Evolutionary conservation across 2,329 filamentous ascomycete species (phyloP).

Genomic region (Zasmidium citrigriseum): DNA sequence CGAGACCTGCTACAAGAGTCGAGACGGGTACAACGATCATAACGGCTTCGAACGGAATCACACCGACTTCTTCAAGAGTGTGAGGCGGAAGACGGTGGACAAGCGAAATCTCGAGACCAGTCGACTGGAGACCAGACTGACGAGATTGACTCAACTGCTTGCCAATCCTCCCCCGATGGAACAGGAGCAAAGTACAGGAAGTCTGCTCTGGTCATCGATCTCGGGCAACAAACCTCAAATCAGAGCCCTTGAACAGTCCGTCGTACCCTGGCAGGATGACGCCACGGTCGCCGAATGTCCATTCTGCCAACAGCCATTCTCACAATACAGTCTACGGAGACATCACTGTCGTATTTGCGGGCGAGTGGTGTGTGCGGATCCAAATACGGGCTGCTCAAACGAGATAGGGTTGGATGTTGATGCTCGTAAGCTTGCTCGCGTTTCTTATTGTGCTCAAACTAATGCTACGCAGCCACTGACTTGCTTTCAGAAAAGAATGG

Average conservation of each 20-base stretch:
- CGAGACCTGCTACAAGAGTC: slow-evolving; percentile 98
- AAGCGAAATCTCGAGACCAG: slow-evolving; percentile 85
- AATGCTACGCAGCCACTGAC: slow-evolving; percentile 33
- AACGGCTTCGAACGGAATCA: slow-evolving; percentile 68
- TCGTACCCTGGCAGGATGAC: slow-evolving; percentile 96
- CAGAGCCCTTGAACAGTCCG: slow-evolving; percentile 76
- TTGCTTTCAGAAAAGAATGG: slow-evolving; percentile 43
- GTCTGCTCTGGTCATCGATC: slow-evolving; percentile 62
- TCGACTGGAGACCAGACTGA: slow-evolving; percentile 85
- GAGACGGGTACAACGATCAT: slow-evolving; percentile 87
- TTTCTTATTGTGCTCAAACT: slow-evolving; percentile 24
- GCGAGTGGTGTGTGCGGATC: slow-evolving; percentile 87
- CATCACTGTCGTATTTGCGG: slow-evolving; percentile 96
- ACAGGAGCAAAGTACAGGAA: slow-evolving; percentile 50
- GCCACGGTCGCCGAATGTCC: slow-evolving; percentile 77
- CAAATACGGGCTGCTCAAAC: slow-evolving; percentile 77
- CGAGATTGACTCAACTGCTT: slow-evolving; percentile 82
- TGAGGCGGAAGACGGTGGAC: slow-evolving; percentile 78
- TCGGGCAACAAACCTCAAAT: slow-evolving; percentile 64
- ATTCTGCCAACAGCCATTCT: slow-evolving; percentile 95
- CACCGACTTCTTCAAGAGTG: slow-evolving; percentile 66
- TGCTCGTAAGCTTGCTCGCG: slow-evolving; percentile 50
- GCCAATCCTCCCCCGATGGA: slow-evolving; percentile 70
- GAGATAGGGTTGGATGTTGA: slow-evolving; percentile 81
- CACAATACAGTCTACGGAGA: slow-evolving; percentile 85